Evolutionary conservation across 345 rosid species (phyloP).

Genomic region (Eucalyptus curtisii): DNA sequence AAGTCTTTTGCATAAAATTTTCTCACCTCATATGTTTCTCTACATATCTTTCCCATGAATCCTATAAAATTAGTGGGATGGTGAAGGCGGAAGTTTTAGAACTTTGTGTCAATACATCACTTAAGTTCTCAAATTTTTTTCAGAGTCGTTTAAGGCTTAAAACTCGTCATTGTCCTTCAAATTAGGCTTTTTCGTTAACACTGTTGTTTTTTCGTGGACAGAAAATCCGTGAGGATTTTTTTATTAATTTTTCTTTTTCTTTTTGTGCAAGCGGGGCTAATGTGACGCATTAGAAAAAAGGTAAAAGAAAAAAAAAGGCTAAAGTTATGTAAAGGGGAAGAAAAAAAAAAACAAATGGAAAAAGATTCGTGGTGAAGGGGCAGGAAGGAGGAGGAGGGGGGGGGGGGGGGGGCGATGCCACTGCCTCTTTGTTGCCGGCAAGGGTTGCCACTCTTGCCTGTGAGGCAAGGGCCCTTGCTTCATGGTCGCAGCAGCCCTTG

Average conservation of each 20-base stretch:
- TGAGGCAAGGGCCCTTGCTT: neutral
- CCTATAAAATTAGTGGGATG: neutral
- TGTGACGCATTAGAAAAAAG: neutral
- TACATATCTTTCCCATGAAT: neutral
- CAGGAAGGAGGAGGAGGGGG: neutral
- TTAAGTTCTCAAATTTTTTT: neutral
- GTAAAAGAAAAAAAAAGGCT: neutral
- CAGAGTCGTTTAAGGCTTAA: neutral
- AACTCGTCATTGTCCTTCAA: neutral
- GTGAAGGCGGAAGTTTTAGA: neutral
- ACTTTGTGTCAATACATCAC: neutral
- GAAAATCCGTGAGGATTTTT: accelerated
- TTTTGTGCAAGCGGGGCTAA: neutral
- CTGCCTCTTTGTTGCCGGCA: neutral
- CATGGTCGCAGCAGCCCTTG: accelerated
- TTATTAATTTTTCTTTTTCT: neutral
- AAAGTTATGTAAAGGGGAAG: neutral
- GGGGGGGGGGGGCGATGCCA: neutral
- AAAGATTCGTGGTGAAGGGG: neutral
- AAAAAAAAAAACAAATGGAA: neutral
- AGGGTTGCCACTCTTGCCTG: neutral
- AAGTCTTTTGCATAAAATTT: neutral
- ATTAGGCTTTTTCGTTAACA: neutral
- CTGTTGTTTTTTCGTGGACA: neutral
- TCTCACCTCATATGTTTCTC: neutral